These are phyloP conservation scores for Nephelium lappaceum DNA, from an alignment of 345 rosid genomes.

Conservation along the genomic window DNA sequence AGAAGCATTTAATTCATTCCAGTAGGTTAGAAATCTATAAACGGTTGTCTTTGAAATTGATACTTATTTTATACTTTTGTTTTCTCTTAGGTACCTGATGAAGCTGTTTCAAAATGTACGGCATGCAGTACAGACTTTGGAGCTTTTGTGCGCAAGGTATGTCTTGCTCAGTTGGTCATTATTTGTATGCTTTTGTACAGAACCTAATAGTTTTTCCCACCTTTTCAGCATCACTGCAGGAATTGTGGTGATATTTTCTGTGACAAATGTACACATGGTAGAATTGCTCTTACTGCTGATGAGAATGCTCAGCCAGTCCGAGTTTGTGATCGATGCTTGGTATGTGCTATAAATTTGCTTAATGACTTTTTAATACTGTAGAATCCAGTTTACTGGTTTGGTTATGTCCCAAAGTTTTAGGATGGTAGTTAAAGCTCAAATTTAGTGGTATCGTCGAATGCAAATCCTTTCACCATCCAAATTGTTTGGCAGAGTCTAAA, in stretches of 20 bases:
- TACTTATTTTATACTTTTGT: not conserved
- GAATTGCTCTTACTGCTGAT: constrained; percentile 93
- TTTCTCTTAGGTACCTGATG: constrained; percentile 80
- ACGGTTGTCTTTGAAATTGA: not conserved
- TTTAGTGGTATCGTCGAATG: not conserved
- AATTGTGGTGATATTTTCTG: constrained; percentile 99
- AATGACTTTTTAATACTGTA: not conserved
- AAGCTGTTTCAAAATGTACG: constrained; percentile 83
- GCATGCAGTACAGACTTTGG: constrained; percentile 87
- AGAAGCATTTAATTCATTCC: not conserved
- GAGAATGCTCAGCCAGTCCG: constrained; percentile 93
- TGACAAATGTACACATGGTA: constrained; percentile 95
- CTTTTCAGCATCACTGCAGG: constrained; percentile 93
- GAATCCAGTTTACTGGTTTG: not conserved
- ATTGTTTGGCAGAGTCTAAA: not conserved
- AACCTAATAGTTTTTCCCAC: constrained; percentile 13
- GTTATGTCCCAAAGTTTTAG: not conserved
- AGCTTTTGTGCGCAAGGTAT: constrained; percentile 85
- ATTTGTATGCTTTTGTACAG: constrained; percentile 10
- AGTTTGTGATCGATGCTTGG: constrained; percentile 97
- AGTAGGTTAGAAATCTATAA: not conserved
- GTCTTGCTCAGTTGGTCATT: not conserved
- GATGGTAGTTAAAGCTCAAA: not conserved
- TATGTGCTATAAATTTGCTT: constrained; percentile 32
- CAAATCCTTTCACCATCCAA: not conserved